These are phyloP conservation scores for Hamamelis virginiana DNA, from an alignment of 164 flowering plant species.

Conservation along the genomic window DNA sequence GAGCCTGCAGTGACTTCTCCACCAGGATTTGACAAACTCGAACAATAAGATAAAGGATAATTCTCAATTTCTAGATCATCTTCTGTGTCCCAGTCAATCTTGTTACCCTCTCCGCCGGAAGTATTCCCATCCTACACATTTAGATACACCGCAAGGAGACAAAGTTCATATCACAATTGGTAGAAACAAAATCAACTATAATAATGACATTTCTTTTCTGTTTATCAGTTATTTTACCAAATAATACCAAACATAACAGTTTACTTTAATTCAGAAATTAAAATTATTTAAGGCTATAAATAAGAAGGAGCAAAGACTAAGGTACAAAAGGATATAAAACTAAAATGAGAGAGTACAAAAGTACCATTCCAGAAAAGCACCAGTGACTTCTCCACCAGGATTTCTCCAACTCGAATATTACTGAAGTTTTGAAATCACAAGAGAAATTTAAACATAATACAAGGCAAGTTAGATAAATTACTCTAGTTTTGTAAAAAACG, in stretches of 20 bases:
- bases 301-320: background rate
- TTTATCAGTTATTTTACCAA: background rate
- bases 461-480: too few species aligned
- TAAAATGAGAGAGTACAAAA: background rate
- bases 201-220: background rate
- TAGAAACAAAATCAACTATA: background rate
- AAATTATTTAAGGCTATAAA: background rate
- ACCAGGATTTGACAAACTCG: conserved; percentile 10
- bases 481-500: too few species aligned
- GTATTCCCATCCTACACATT: conserved; percentile 23
- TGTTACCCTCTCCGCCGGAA: conserved; percentile 28
- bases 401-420: too few species aligned
- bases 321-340: background rate
- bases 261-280: background rate
- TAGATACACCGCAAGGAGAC: background rate
- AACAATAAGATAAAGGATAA: background rate
- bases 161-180: background rate
- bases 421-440: too few species aligned
- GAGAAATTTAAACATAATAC: too few species aligned
- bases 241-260: background rate
- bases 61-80: conserved; percentile 13
- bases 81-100: conserved; percentile 41
- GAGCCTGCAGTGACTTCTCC: conserved; percentile 13
- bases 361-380: conserved; percentile 1
- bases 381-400: too few species aligned